Evolutionary conservation across 306 rosid genomes (phyloP).

Genomic region (Castanea mollissima): DNA sequence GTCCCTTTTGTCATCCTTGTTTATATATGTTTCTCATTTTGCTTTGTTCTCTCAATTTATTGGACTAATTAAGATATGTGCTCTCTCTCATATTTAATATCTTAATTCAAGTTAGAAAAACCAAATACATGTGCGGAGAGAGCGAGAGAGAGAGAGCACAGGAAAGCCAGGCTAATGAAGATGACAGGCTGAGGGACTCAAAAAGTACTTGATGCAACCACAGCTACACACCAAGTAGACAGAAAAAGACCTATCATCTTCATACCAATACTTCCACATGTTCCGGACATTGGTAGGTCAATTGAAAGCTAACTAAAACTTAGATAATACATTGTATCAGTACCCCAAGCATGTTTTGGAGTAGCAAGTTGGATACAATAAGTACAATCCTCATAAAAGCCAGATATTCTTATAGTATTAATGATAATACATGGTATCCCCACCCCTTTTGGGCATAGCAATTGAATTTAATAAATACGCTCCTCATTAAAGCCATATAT

Average conservation of each 20-base stretch:
- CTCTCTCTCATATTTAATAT: too few species aligned
- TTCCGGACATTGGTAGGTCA: neutral
- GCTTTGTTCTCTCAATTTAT: too few species aligned
- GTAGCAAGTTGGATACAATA: neutral
- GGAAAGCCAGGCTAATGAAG: neutral
- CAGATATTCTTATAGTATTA: neutral
- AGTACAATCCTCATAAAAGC: neutral
- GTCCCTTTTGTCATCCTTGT: too few species aligned
- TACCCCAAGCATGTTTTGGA: neutral
- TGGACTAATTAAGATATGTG: too few species aligned
- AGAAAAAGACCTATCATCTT: too few species aligned
- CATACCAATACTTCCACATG: constrained; percentile 1
- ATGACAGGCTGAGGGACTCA: neutral
- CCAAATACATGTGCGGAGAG: neutral
- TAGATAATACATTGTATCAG: neutral
- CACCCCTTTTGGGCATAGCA: neutral
- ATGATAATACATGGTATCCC: neutral
- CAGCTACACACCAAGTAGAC: neutral
- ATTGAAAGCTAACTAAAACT: neutral
- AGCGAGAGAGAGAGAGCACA: neutral
- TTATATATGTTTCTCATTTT: too few species aligned
- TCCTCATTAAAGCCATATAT: neutral
- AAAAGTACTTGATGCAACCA: neutral
- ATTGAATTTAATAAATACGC: neutral
- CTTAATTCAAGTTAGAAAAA: too few species aligned